phyloP scores from a whole-genome alignment of 169 alveolate genomes.

The Plasmodium chabaudi region DNA sequence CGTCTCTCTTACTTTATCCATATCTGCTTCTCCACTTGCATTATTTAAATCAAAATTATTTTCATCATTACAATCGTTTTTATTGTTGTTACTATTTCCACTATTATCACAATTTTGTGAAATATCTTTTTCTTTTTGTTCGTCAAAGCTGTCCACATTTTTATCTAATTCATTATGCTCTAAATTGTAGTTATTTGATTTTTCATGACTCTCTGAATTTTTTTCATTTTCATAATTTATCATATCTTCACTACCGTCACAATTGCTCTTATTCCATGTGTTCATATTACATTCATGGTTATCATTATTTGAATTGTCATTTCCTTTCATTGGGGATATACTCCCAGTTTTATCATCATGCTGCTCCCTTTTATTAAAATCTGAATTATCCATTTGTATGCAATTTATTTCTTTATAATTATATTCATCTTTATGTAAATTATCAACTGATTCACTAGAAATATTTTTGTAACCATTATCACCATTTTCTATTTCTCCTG shows the following conservation, averaged over 20 bases:
- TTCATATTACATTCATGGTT: not conserved
- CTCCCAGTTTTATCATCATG: not conserved
- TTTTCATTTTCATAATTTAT: not conserved
- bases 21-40: no score
- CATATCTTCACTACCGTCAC: not conserved
- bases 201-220: not conserved
- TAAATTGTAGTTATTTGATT: no score
- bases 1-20: no score
- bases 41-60: no score
- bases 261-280: not conserved
- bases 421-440: not conserved
- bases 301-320: not conserved
- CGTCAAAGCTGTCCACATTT: no score
- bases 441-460: not conserved
- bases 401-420: slow-evolving; percentile 14
- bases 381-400: not conserved
- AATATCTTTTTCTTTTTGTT: no score
- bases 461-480: not conserved
- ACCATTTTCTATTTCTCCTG: not conserved
- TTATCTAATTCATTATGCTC: no score
- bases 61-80: no score
- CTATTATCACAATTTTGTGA: no score
- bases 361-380: slow-evolving; percentile 12
- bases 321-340: not conserved
- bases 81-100: no score